phyloP scores from a whole-genome alignment of 1,284 basidiomycete genomes.

The Ceratobasidium sp. region DNA sequence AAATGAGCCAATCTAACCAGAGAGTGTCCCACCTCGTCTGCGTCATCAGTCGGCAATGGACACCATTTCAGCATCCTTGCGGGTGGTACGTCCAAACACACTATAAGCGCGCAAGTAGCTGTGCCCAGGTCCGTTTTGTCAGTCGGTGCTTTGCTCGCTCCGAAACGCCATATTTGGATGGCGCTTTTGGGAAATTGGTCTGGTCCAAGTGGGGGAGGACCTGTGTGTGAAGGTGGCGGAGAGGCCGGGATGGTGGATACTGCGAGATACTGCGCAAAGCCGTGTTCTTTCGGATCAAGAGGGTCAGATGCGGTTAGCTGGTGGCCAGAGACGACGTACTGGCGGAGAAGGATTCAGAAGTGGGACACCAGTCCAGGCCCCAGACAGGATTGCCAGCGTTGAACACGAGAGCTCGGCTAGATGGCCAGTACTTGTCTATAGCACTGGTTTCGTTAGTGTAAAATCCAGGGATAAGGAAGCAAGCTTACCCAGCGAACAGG shows the following conservation, averaged over 20 bases:
- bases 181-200: constrained; percentile 64
- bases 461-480: neutral
- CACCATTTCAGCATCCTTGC: constrained; percentile 88
- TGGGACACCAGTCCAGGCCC: constrained; percentile 91
- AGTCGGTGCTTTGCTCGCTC: constrained; percentile 46
- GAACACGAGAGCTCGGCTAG: constrained; percentile 69
- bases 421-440: constrained; percentile 50
- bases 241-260: constrained; percentile 74
- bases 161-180: constrained; percentile 74
- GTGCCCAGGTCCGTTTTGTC: constrained; percentile 29
- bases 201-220: constrained; percentile 66
- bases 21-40: constrained; percentile 61
- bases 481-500: constrained; percentile 66
- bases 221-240: constrained; percentile 62
- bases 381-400: constrained; percentile 87
- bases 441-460: constrained; percentile 45
- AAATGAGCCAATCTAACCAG: too few relatives aligned
- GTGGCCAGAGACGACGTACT: constrained; percentile 60
- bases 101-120: constrained; percentile 74
- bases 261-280: constrained; percentile 79
- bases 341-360: constrained; percentile 67
- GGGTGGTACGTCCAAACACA: constrained; percentile 78
- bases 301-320: too few relatives aligned
- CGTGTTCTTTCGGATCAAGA: constrained; percentile 58
- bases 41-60: constrained; percentile 81